Evolutionary conservation across 208 protist species (phyloP), one percentile per base, ranked within the genome.

Genomic region (Trypanosomatidae sp.): DNA sequence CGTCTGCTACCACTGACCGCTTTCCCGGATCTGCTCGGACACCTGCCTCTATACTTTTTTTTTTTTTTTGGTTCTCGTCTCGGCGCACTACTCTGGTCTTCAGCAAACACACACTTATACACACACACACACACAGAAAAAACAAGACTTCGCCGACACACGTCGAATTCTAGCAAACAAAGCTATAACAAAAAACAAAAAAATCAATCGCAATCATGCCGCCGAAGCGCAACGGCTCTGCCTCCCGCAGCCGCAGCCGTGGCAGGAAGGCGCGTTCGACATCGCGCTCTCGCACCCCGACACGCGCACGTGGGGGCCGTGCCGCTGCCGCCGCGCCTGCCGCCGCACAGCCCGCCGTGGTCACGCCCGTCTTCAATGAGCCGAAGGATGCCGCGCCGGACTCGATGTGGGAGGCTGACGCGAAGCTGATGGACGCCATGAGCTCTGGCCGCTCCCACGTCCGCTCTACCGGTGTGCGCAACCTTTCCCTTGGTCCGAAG

Each of bases 341-440:
- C 36, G 69, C 25, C 73, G 75, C 64, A 62, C 36, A 22, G 56
- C 47, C 53, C n/a, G n/a, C n/a, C n/a, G n/a, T n/a, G n/a, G n/a
- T n/a, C n/a, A n/a, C n/a, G n/a, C n/a, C n/a, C n/a, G n/a, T n/a
- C n/a, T n/a, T n/a, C n/a, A n/a, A n/a, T n/a, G n/a, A n/a, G 13
- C 70, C 30, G n/a, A 73, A 62, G 44, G 62, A 43, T 36, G 17
- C 71, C n/a, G 6, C 71, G 22, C 36, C 64, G 8, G 13, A 36
- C 36, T 82, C 75, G 8, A 67, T 53, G 62, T 68, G 49, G 66
- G 71, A 74, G 25, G 71, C 71, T 8, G 88, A 93, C 49, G 81
- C 79, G 49, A 74, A 69, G 22, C 28, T 73, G n/a, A 78, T 88
- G 66, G 81, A 89, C 25, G 89, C 89, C 6, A 84, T 87, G 67